A percentile compares a stretch with the other conserved stretches of the same genome.
Evolutionary conservation across 2,329 filamentous ascomycete genomes (phyloP).

Genomic region (Biscogniauxia sp.): DNA sequence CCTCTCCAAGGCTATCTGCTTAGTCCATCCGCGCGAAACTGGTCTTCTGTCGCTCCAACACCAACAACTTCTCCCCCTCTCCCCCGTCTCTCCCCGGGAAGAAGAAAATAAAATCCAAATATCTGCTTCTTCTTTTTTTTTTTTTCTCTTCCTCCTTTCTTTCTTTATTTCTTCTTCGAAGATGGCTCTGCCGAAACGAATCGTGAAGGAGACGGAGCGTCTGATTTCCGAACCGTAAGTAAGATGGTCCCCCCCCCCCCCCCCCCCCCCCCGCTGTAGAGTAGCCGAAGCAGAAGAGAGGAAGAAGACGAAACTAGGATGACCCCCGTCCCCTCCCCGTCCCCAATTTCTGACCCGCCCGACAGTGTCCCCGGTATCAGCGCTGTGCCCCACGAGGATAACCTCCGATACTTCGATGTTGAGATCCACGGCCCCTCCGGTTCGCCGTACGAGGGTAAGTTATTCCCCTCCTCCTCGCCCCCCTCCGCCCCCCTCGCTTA

Average conservation of each 20-base stretch:
- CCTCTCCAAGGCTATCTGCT: not conserved
- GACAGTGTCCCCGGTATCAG: slow-evolving; percentile 90
- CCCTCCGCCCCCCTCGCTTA: not conserved
- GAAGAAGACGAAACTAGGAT: not conserved
- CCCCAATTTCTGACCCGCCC: slow-evolving; percentile 2
- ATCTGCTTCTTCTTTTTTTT: no score
- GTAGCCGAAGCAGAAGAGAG: not conserved
- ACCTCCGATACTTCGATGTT: slow-evolving; percentile 97
- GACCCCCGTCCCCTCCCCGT: not conserved
- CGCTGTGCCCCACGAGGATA: slow-evolving; percentile 93
- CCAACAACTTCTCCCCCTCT: no score
- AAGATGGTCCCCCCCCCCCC: no score
- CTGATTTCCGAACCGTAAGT: slow-evolving; percentile 93
- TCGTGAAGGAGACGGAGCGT: slow-evolving; percentile 97
- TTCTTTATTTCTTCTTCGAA: slow-evolving; percentile 1
- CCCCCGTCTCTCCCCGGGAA: no score
- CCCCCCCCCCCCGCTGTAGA: no score
- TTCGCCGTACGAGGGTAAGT: slow-evolving; percentile 88
- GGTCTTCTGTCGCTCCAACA: not conserved
- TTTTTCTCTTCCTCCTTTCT: no score
- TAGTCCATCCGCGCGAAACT: not conserved
- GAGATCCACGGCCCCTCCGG: slow-evolving; percentile 89
- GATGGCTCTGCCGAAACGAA: slow-evolving; percentile 89
- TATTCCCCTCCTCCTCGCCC: no score
- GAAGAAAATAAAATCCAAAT: no score